These are phyloP conservation scores for Obba rivulosa DNA, from an alignment of 768 basidiomycete species.

Conservation along the genomic window DNA sequence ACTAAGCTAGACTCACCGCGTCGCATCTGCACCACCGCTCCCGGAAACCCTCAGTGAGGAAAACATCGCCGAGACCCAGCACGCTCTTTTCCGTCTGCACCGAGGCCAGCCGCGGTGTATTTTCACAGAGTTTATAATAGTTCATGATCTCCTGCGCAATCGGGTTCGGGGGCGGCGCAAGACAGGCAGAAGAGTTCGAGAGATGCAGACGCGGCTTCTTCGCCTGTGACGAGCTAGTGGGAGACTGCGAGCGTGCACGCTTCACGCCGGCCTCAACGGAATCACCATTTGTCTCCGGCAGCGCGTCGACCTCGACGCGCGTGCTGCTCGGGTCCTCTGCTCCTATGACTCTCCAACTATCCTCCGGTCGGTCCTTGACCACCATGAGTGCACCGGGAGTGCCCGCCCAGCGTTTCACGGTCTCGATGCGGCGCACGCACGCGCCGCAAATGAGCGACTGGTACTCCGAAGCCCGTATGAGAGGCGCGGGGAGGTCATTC, in stretches of 20 bases:
- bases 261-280: constrained; percentile 29
- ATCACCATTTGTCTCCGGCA: constrained; percentile 1
- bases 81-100: constrained; percentile 9
- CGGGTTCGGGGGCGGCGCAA: constrained; percentile 48
- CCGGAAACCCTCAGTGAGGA: constrained; percentile 69
- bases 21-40: constrained; percentile 76
- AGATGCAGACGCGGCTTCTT: constrained; percentile 43
- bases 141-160: constrained; percentile 41
- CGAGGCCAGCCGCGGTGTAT: constrained; percentile 11
- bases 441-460: constrained; percentile 68
- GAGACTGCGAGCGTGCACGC: constrained; percentile 31
- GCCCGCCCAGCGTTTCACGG: constrained; percentile 60
- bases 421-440: constrained; percentile 55
- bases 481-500: constrained; percentile 60
- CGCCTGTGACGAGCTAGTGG: constrained; percentile 24
- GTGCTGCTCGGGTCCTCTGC: constrained; percentile 23
- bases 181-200: constrained; percentile 39
- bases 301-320: constrained; percentile 21
- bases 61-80: constrained; percentile 65
- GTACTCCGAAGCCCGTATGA: constrained; percentile 65
- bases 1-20: constrained; percentile 34
- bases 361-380: constrained; percentile 39
- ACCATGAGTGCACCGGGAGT: constrained; percentile 66
- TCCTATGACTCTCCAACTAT: constrained; percentile 51
- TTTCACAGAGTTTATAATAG: not conserved